Evolutionary conservation across 345 rosid genomes (phyloP).

Genomic region (Euphorbia lathyris): DNA sequence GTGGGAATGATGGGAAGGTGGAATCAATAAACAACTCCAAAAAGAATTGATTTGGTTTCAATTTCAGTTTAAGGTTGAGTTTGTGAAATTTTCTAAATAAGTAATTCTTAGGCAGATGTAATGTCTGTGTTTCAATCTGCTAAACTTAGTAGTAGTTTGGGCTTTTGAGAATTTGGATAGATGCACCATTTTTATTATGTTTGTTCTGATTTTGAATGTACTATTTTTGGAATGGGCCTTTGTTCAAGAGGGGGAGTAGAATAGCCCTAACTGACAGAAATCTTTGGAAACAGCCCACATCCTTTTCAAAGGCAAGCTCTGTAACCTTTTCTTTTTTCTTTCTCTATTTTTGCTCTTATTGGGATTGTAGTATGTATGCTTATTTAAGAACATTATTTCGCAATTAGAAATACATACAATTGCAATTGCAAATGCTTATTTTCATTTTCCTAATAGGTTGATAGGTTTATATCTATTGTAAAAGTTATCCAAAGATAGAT

Average conservation of each 20-base stretch:
- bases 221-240: neutral
- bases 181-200: no score
- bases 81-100: neutral
- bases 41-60: neutral
- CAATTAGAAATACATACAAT: neutral
- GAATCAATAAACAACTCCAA: slow-evolving; percentile 63
- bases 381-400: neutral
- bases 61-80: no score
- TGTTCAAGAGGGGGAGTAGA: no score
- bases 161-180: neutral
- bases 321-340: no score
- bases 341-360: no score
- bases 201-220: neutral
- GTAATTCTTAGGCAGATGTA: neutral
- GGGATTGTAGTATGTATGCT: neutral
- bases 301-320: no score
- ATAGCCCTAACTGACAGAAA: no score
- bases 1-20: slow-evolving; percentile 85
- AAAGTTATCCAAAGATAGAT: no score
- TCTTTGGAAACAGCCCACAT: no score
- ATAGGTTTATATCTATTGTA: no score
- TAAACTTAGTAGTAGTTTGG: neutral
- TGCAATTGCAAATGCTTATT: neutral
- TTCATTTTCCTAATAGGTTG: neutral
- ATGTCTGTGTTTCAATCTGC: neutral